Evolutionary conservation across 1,284 basidiomycete species (phyloP).

Genomic region (Spongiforma sp.): DNA sequence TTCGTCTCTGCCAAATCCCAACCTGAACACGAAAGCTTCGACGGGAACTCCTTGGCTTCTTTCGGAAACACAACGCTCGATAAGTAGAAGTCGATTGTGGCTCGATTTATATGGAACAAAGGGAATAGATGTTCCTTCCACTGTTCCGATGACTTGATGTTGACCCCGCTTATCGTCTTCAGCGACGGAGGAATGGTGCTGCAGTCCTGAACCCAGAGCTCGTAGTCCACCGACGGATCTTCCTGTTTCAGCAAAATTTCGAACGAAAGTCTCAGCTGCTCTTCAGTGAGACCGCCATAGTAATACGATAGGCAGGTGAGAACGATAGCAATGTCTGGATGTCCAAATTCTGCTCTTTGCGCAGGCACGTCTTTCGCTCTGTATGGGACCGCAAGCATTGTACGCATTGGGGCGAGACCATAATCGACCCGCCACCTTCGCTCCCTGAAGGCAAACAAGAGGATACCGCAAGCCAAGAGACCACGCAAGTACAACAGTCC

Average conservation of each 20-base stretch:
- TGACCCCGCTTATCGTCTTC: slow-evolving; percentile 43
- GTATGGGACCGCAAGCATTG: slow-evolving; percentile 58
- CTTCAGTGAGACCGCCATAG: slow-evolving; percentile 48
- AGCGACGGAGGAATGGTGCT: slow-evolving; percentile 37
- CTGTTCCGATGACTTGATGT: slow-evolving; percentile 47
- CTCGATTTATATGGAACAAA: slow-evolving; percentile 29
- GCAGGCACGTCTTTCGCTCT: slow-evolving; percentile 58
- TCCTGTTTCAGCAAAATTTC: slow-evolving; percentile 48
- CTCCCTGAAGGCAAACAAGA: slow-evolving; percentile 46
- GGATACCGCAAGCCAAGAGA: slow-evolving; percentile 47
- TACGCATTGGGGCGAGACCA: slow-evolving; percentile 49
- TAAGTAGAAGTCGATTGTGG: slow-evolving; percentile 55
- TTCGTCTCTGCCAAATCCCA: slow-evolving; percentile 57
- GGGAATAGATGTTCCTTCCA: slow-evolving; percentile 38
- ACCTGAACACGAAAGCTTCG: slow-evolving; percentile 52
- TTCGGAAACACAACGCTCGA: slow-evolving; percentile 34
- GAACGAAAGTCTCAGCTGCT: slow-evolving; percentile 47
- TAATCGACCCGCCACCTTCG: slow-evolving; percentile 58
- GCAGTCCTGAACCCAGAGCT: slow-evolving; percentile 43
- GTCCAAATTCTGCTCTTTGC: slow-evolving; percentile 56
- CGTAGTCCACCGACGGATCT: slow-evolving; percentile 50
- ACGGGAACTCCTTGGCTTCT: slow-evolving; percentile 51
- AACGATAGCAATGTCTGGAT: slow-evolving; percentile 54
- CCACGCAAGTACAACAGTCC: slow-evolving; percentile 51
- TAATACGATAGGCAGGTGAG: slow-evolving; percentile 60